A percentile compares a stretch with the other conserved stretches of the same genome.
phyloP scores from a whole-genome alignment of 2,329 filamentous ascomycete genomes.

The Xylariaceae sp. region DNA sequence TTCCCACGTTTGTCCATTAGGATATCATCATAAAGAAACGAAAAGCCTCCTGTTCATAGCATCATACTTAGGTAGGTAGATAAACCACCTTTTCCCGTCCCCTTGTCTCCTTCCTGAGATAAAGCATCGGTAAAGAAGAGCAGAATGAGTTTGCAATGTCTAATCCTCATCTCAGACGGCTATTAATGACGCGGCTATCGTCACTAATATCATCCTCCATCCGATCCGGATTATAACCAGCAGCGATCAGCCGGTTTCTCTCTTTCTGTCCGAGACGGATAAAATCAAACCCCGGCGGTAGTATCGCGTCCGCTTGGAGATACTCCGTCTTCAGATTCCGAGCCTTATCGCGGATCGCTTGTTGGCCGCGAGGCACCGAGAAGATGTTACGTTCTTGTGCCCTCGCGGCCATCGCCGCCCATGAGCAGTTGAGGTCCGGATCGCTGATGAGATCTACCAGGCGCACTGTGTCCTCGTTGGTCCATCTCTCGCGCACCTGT shows the following conservation, averaged over 20 bases:
- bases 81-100: too few relatives aligned
- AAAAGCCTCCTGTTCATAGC: too few relatives aligned
- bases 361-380: slow-evolving; percentile 46
- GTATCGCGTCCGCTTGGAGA: slow-evolving; percentile 39
- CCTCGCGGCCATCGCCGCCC: slow-evolving; percentile 39
- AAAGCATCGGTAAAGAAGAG: too few relatives aligned
- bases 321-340: slow-evolving; percentile 53
- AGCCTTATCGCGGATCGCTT: slow-evolving; percentile 56
- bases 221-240: slow-evolving; percentile 48
- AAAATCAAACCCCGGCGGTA: slow-evolving; percentile 48
- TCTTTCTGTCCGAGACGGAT: slow-evolving; percentile 51
- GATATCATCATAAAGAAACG: too few relatives aligned
- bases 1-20: too few relatives aligned
- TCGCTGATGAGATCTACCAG: slow-evolving; percentile 42
- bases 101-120: too few relatives aligned
- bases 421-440: slow-evolving; percentile 34
- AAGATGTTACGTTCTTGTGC: slow-evolving; percentile 37
- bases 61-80: too few relatives aligned
- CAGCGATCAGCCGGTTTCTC: slow-evolving; percentile 34
- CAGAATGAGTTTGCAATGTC: too few relatives aligned
- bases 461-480: slow-evolving; percentile 35
- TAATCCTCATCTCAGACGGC: too few relatives aligned
- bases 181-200: slow-evolving; percentile 38
- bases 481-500: slow-evolving; percentile 40
- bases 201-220: slow-evolving; percentile 43